Base-by-base conservation (phyloP, 2,329 filamentous ascomycete genomes). In the Aspergillus flavus region DNA sequence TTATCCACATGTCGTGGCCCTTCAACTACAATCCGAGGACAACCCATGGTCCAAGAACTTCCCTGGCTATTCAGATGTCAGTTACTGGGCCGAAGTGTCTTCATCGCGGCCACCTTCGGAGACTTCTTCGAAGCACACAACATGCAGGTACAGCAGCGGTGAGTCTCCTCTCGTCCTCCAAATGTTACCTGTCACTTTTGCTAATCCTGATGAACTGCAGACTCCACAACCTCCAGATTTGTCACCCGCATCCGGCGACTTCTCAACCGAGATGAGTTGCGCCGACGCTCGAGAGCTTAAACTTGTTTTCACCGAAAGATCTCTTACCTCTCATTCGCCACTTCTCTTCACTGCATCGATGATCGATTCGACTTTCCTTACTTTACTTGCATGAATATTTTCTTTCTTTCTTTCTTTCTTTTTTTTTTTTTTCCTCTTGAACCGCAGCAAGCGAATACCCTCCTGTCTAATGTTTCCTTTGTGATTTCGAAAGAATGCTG, bases 1-100 rank as follows among this genome's bases (percentile, higher is more conserved):
- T 57, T 79, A 79, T 57, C 76, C 76, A 30, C 76, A 78, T 62
- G 76, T 79, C 36, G 68, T 73, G 16, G 75, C 75, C 45, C 69
- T 78, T 39, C 75, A 78, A 66, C 72, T 73, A 39, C 72, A 72
- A 67, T 72, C 72, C 66, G 68, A 76, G 46, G 69, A 72, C 21
- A 69, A 64, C 39, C 66, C 67, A 62, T 73, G 70, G 66, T 63
- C 63, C 54, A 72, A 71, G 59, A 70, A 71, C 58, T 75, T 72
- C 59, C 68, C 71, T 36, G 72, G 74, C 36, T 73, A 76, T 62
- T 66, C 68, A 30, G 66, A 75, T 50, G 69, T 69, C 53, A 65
- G 67, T 55, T 75, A 75, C 67, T 77, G 74, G 73, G 68, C 72
- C 9, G 73, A 73, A 4, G 69, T 72, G 26, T 76, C 74, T 46